Conservation (phyloP, 768 basidiomycete species). For the Rhodotorula paludigena region DNA sequence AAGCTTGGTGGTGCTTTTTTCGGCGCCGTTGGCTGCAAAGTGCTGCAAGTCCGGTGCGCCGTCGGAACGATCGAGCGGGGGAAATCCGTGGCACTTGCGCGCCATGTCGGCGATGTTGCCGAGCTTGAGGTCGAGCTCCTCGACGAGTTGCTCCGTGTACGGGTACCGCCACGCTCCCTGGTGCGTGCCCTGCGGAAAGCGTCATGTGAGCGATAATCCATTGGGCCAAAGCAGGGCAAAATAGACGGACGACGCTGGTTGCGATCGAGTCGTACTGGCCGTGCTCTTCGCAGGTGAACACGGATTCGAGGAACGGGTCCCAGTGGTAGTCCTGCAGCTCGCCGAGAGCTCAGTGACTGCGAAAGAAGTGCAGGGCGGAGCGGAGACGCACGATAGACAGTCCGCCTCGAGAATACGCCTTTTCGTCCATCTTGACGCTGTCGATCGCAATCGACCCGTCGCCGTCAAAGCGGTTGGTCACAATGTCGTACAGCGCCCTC, state of each 20-base stretch:
- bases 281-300: conserved; percentile 9
- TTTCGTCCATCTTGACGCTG: neutral
- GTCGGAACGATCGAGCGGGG: too few relatives aligned
- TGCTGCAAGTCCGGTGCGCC: too few relatives aligned
- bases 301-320: conserved; percentile 17
- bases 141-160: neutral
- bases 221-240: neutral
- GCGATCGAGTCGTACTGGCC: conserved; percentile 18
- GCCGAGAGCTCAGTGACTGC: neutral
- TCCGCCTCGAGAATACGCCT: neutral
- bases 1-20: neutral
- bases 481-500: conserved; percentile 12
- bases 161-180: conserved; percentile 7
- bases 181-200: neutral
- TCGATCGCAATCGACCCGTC: conserved; percentile 22
- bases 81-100: neutral
- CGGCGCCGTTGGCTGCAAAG: neutral
- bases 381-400: conserved; percentile 14
- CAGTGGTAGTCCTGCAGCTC: conserved; percentile 1
- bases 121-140: neutral
- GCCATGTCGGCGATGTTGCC: neutral
- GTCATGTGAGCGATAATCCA: too few relatives aligned
- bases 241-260: conserved; percentile 1
- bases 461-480: conserved; percentile 13
- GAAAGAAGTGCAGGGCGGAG: neutral